Conservation (phyloP, 495 filamentous ascomycete species). For the Stereocaulon alpinum region DNA sequence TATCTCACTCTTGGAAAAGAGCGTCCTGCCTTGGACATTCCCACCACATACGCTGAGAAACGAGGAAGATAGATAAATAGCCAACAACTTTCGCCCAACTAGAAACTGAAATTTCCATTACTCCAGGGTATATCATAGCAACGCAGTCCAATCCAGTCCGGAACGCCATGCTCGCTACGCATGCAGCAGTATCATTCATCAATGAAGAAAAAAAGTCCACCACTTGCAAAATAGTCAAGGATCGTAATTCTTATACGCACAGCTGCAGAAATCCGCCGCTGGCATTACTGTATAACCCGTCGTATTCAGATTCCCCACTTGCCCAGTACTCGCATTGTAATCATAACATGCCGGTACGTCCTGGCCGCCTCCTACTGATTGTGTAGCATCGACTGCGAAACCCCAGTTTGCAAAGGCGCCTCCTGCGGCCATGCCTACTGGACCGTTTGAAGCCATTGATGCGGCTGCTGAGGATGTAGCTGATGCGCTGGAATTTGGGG, state of each 20-base stretch:
- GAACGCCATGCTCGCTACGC: too few relatives aligned
- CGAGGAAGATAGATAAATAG: too few relatives aligned
- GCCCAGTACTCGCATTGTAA: slow-evolving; percentile 7
- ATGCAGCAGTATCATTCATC: too few relatives aligned
- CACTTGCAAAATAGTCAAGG: background rate
- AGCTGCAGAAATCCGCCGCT: slow-evolving; percentile 18
- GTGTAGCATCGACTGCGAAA: slow-evolving; percentile 37
- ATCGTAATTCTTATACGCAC: slow-evolving; percentile 21
- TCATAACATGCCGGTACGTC: slow-evolving; percentile 36
- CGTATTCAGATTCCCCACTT: slow-evolving; percentile 8
- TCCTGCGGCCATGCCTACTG: slow-evolving; percentile 9
- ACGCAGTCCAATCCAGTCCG: too few relatives aligned
- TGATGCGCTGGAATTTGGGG: slow-evolving; percentile 13
- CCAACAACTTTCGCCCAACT: too few relatives aligned
- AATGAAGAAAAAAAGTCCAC: too few relatives aligned
- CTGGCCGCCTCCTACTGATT: slow-evolving; percentile 30
- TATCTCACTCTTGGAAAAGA: too few relatives aligned
- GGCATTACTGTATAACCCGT: slow-evolving; percentile 11
- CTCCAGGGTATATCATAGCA: too few relatives aligned
- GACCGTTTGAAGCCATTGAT: slow-evolving; percentile 10
- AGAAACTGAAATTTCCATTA: too few relatives aligned
- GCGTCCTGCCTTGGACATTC: too few relatives aligned
- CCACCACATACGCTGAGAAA: too few relatives aligned
- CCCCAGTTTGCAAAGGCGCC: slow-evolving; percentile 31
- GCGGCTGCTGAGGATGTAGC: slow-evolving; percentile 10